Conservation (phyloP, 768 basidiomycete genomes). For the Pleurotus giganteus region DNA sequence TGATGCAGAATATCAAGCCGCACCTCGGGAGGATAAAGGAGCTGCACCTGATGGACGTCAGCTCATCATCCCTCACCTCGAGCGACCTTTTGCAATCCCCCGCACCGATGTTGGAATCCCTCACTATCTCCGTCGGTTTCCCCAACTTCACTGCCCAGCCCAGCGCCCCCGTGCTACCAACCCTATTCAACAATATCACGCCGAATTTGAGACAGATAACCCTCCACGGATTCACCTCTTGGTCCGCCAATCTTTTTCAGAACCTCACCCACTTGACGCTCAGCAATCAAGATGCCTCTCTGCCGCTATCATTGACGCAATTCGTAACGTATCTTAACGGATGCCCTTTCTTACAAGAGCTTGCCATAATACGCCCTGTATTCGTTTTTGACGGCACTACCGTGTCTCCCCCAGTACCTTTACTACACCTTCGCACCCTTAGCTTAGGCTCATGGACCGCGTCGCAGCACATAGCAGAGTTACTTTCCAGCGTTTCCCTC, state of each 20-base stretch:
- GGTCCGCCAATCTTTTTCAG: constrained; percentile 4
- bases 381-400: neutral
- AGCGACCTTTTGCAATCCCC: neutral
- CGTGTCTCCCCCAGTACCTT: neutral
- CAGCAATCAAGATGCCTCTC: neutral
- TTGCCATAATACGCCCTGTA: constrained; percentile 2
- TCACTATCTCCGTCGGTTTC: constrained; percentile 1
- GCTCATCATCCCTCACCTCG: neutral
- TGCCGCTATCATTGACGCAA: neutral
- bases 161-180: neutral
- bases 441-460: constrained; percentile 2
- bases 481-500: neutral
- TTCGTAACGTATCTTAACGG: neutral
- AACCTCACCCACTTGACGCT: constrained; percentile 6
- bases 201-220: constrained; percentile 2
- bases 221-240: constrained; percentile 5
- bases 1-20: constrained; percentile 1
- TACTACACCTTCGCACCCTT: neutral
- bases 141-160: neutral
- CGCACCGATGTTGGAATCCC: neutral
- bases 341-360: neutral
- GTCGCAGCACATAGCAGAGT: constrained; percentile 4
- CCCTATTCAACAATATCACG: neutral
- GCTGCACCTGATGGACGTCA: constrained; percentile 4
- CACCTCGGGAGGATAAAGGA: neutral